A percentile compares a stretch with the other conserved stretches of the same genome.
Conservation (phyloP, 441 rosid species). For the Populus tomentosa region DNA sequence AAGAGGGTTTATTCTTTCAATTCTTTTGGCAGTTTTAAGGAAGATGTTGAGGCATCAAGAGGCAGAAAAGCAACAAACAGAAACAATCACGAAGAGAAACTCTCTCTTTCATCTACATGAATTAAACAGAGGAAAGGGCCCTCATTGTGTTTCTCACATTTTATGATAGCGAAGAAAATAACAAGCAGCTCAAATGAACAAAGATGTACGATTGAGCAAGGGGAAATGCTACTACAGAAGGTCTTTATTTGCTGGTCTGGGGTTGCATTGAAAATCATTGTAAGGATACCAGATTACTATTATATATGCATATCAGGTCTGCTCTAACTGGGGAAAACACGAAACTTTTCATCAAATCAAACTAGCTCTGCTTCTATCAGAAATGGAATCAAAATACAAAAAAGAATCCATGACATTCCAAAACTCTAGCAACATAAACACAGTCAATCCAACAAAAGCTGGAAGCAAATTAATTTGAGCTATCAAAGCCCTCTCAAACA, state of each 20-base stretch:
- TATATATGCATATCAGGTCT: constrained; percentile 15
- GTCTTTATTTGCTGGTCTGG: constrained; percentile 20
- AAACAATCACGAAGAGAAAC: constrained; percentile 20
- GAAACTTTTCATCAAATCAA: constrained; percentile 9
- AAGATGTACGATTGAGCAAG: constrained; percentile 2
- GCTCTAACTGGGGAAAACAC: constrained; percentile 24
- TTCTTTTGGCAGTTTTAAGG: constrained; percentile 36
- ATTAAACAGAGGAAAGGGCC: constrained; percentile 14
- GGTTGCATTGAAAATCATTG: constrained; percentile 3
- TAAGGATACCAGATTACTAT: constrained; percentile 14
- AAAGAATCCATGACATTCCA: constrained; percentile 14
- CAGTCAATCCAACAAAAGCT: constrained; percentile 17
- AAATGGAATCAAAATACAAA: constrained; percentile 16
- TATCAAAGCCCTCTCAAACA: constrained; percentile 31
- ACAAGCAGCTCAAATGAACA: constrained; percentile 15
- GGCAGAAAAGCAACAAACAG: constrained; percentile 24
- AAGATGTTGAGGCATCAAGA: constrained; percentile 27
- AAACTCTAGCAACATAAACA: constrained; percentile 20
- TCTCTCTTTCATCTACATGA: constrained; percentile 20
- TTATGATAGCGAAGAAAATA: constrained; percentile 15
- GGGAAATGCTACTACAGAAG: constrained; percentile 10
- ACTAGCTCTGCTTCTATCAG: constrained; percentile 18
- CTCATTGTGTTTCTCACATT: not conserved
- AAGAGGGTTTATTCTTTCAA: constrained; percentile 27
- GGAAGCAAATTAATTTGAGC: constrained; percentile 24